phyloP scores from a whole-genome alignment of 306 rosid species.

The Begonia masoniana region DNA sequence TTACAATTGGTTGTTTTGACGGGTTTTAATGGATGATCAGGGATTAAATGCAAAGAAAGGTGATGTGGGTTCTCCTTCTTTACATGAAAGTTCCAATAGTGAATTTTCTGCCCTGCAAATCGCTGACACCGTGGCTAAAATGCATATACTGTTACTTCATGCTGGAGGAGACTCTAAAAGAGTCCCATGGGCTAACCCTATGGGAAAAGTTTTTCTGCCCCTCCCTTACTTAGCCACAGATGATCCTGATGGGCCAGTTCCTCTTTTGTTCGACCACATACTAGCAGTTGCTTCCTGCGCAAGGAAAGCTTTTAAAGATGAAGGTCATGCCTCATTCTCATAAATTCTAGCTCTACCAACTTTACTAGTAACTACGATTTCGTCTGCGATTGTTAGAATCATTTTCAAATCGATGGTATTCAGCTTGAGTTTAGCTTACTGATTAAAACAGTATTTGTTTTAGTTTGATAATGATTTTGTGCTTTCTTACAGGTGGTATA shows the following conservation, averaged over 20 bases:
- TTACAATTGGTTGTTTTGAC: no score
- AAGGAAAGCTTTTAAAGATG: conserved; percentile 67
- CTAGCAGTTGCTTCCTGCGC: conserved; percentile 93
- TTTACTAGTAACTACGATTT: no score
- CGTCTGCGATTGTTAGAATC: no score
- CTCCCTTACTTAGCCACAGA: conserved; percentile 80
- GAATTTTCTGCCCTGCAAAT: conserved; percentile 12
- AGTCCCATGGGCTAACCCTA: conserved; percentile 96
- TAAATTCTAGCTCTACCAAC: no score
- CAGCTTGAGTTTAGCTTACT: not conserved
- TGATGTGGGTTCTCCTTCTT: conserved; percentile 10
- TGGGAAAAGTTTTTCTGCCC: conserved; percentile 90
- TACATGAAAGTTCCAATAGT: not conserved
- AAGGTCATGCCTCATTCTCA: conserved; percentile 33
- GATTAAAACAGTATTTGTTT: no score
- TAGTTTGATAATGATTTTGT: no score
- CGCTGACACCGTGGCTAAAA: conserved; percentile 35
- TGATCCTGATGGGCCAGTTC: conserved; percentile 95
- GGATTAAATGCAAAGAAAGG: conserved; percentile 15
- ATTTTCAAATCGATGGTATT: conserved; percentile 2
- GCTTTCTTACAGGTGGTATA: conserved; percentile 48
- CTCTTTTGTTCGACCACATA: conserved; percentile 83
- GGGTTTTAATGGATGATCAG: conserved; percentile 14
- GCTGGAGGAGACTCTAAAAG: conserved; percentile 98
- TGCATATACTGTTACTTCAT: conserved; percentile 68